Evolutionary conservation across 805 yeast species (phyloP), one percentile per base, ranked within the genome.

Genomic region (Phaffomyces thermotolerans): DNA sequence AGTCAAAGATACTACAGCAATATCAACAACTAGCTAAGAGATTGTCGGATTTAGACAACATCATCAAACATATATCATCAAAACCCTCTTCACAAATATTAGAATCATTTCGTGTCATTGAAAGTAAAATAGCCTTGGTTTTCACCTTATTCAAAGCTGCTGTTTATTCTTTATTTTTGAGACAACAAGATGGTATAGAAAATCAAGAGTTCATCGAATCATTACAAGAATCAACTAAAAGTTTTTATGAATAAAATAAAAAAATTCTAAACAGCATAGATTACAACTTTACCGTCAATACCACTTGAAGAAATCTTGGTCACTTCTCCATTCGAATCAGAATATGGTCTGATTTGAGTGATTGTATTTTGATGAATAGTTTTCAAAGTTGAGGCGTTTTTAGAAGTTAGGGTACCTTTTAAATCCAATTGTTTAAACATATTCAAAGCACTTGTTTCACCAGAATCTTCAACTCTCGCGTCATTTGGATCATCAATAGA

Each of bases 361-460:
- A 93, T 83, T 31, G 96, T 81, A 67, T 91, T 93, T 66, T 90
- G 96, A 67, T 93, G 98, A 46, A 86, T 76, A 14, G 96, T 88
- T 41, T 75, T 74, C 63, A 84, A 71, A 33, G 68, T 73, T 29
- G 73, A 64, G 34, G 72, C 68, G 41, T 67, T 65, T 43, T 63
- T 60, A 27, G 62, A 62, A 44, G 65, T 71, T 41, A 77, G 77
- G 45, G 85, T 76, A 47, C 99, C 99, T 72, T 89, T 93, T 63
- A 91, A 75, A 67, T 93, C 99, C 75, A 93, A 70, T 65, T 91
- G 96, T 65, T 87, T 81, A 71, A 93, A 93, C 90, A 91, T 88
- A 68, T 85, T 84, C 63, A 93, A 76, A 7, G 95, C 95, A 51
- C 82, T 77, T 50, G 84, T 85, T 50, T 85, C 83, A 42, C 66